Evolutionary conservation across 2,329 filamentous ascomycete genomes (phyloP).

Genomic region (Cercospora zeina): DNA sequence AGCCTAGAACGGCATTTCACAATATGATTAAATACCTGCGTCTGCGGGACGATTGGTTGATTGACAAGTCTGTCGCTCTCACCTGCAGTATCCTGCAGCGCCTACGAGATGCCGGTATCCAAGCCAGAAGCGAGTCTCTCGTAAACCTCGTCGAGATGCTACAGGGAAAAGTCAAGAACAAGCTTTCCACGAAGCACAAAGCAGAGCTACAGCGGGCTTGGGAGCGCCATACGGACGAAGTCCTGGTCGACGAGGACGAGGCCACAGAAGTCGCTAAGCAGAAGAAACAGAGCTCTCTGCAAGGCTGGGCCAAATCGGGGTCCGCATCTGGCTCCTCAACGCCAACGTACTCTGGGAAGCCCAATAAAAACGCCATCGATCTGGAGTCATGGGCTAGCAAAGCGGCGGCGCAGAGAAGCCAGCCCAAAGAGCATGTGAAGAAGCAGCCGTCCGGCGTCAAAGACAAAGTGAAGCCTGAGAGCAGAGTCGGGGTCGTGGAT

Average conservation of each 20-base stretch:
- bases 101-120: constrained; percentile 74
- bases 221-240: constrained; percentile 54
- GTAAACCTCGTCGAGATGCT: constrained; percentile 67
- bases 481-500: constrained; percentile 41
- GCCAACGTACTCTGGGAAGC: constrained; percentile 26
- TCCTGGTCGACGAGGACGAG: constrained; percentile 27
- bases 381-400: constrained; percentile 25
- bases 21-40: constrained; percentile 78
- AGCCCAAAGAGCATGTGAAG: constrained; percentile 23
- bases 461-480: constrained; percentile 37
- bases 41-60: constrained; percentile 81
- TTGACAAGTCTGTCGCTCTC: constrained; percentile 76
- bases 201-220: constrained; percentile 71
- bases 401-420: constrained; percentile 25
- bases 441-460: constrained; percentile 38
- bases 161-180: constrained; percentile 66
- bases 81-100: constrained; percentile 81
- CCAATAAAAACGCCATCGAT: constrained; percentile 39
- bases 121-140: constrained; percentile 61
- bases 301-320: constrained; percentile 44
- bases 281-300: constrained; percentile 46
- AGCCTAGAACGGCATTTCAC: constrained; percentile 65
- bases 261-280: constrained; percentile 31
- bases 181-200: constrained; percentile 77
- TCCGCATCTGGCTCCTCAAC: constrained; percentile 29